A percentile compares a stretch with the other conserved stretches of the same genome.
Evolutionary conservation across 768 basidiomycete species (phyloP).

Genomic region (Leccinum olivaceopallidum): DNA sequence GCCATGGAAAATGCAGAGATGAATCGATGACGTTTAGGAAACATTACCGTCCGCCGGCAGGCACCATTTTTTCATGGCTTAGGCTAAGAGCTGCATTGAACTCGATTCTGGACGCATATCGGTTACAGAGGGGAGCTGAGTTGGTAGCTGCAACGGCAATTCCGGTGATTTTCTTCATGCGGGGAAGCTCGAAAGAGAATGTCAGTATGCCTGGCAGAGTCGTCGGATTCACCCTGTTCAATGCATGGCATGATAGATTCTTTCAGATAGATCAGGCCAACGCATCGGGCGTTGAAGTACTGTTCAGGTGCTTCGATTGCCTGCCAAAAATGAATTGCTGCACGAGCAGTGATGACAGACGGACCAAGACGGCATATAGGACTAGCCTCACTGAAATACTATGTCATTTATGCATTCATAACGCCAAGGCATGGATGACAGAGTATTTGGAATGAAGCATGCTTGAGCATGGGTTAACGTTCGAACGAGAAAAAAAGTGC

Average conservation of each 20-base stretch:
- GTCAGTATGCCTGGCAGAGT: not conserved
- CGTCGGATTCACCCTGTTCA: not conserved
- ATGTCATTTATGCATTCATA: not conserved
- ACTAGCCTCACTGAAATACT: not conserved
- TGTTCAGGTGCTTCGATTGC: not conserved
- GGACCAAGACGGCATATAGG: not conserved
- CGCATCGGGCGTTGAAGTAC: not conserved
- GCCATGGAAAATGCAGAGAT: not conserved
- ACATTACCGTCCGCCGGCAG: conserved; percentile 38
- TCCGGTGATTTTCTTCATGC: conserved; percentile 28
- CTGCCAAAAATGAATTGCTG: not conserved
- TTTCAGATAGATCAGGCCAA: conserved; percentile 15
- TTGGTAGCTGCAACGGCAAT: conserved; percentile 44
- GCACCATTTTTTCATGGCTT: conserved; percentile 43
- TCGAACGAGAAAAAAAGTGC: too few relatives aligned
- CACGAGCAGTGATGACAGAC: not conserved
- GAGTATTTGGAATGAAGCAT: not conserved
- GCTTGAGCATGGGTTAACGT: too few relatives aligned
- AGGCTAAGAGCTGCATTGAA: too few relatives aligned
- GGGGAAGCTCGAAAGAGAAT: not conserved
- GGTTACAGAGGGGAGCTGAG: conserved; percentile 43
- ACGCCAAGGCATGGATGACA: too few relatives aligned
- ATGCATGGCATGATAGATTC: conserved; percentile 9
- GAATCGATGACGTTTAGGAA: conserved; percentile 33
- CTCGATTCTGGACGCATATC: conserved; percentile 32